Conservation (phyloP, 2,329 filamentous ascomycete species). For the Mariannaea sp. region DNA sequence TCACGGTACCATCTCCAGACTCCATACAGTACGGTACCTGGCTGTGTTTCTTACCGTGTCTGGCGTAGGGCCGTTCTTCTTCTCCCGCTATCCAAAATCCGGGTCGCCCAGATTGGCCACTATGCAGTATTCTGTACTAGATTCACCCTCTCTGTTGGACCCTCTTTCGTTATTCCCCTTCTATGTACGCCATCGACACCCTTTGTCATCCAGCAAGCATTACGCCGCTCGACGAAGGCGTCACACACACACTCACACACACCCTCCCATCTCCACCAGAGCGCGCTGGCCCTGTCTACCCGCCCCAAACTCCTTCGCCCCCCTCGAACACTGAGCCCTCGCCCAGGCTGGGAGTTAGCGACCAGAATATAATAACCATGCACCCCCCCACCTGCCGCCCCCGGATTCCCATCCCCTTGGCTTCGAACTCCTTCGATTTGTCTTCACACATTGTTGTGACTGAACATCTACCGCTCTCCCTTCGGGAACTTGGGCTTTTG, state of each 20-base stretch:
- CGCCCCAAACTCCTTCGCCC: slow-evolving; percentile 33
- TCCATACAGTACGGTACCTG: slow-evolving; percentile 17
- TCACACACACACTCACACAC: slow-evolving; percentile 9
- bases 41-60: slow-evolving; percentile 20
- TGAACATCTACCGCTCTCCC: slow-evolving; percentile 18
- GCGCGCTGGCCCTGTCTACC: slow-evolving; percentile 19
- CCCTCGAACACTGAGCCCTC: slow-evolving; percentile 26
- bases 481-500: slow-evolving; percentile 27
- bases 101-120: slow-evolving; percentile 19
- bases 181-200: background rate
- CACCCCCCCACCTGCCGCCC: slow-evolving; percentile 39
- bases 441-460: slow-evolving; percentile 22
- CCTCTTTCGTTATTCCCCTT: slow-evolving; percentile 21
- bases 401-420: slow-evolving; percentile 40
- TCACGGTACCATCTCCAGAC: slow-evolving; percentile 34
- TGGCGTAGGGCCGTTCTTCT: slow-evolving; percentile 23
- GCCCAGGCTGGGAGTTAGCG: slow-evolving; percentile 27
- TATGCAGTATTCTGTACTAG: slow-evolving; percentile 17
- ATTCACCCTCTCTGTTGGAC: slow-evolving; percentile 28
- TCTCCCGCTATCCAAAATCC: slow-evolving; percentile 30
- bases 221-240: slow-evolving; percentile 19
- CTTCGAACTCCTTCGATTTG: slow-evolving; percentile 34
- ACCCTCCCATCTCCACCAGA: slow-evolving; percentile 28
- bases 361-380: slow-evolving; percentile 41
- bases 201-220: slow-evolving; percentile 3